Evolutionary conservation across 2,329 filamentous ascomycete species (phyloP), one percentile per base, ranked within the genome.

Genomic region (Aspergillus sp.): DNA sequence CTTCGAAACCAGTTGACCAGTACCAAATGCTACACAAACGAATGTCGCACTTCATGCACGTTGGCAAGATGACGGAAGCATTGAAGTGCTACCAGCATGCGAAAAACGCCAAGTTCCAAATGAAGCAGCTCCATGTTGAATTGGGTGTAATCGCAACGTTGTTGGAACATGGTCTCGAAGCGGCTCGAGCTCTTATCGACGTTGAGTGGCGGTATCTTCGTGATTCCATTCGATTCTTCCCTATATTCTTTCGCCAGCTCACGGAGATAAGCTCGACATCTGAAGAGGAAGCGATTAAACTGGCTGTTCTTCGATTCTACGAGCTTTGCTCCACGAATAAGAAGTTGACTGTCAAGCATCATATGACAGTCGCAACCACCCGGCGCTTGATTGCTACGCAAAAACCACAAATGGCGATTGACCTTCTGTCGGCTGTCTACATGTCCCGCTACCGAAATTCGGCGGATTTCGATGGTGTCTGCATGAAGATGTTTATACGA

Each of bases 251-350:
- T 50, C 60, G 62, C 7, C 59, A 62, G 39, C 42, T 70, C 27
- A 52, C 56, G 42, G 54, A 59, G n/a, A 33, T 60, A 7, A 51
- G 56, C 11, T 41, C 49, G 7, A 32, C 42, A 10, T 40, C 52
- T 2, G 57, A 60, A 32, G 50, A 47, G 2, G 58, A 62, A 27
- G 44, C 62, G 11, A 42, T 66, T 37, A 63, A 68, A 35, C 50
- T 64, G 48, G 66, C 64, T 2, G 46, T 70, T 8, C 59, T 69
- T 30, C 62, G 64, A 31, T 70, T 67, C 44, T 70, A 70, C 45
- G 50, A 57, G n/a, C 43, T 69, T 5, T 67, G 64, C 44, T 60
- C 57, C 49, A 56, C 58, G 10, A 55, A 54, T 8, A 59, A 61
- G 28, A 48, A 49, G 7, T 49, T 67, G 40, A 53, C 42, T 7